Evolutionary conservation across 2,329 filamentous ascomycete species (phyloP).

Genomic region (Dothistroma septosporum): DNA sequence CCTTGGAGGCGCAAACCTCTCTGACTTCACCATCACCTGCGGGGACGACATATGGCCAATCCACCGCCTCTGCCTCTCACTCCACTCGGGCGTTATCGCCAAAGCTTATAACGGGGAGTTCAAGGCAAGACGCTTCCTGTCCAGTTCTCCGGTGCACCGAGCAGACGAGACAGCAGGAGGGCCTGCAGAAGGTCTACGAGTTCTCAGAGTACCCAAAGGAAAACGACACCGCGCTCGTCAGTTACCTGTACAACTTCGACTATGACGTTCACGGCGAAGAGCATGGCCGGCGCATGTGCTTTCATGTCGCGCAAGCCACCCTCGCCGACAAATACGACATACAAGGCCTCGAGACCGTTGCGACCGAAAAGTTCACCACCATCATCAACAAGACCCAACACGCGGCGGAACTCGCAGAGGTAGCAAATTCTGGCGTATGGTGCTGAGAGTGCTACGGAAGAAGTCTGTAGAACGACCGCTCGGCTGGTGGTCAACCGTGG

Average conservation of each 20-base stretch:
- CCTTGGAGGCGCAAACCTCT: constrained; percentile 1
- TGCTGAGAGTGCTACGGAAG: not conserved
- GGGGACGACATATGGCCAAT: constrained; percentile 13
- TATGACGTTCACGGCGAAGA: not conserved
- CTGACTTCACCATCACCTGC: constrained; percentile 22
- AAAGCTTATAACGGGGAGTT: constrained; percentile 12
- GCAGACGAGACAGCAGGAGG: not conserved
- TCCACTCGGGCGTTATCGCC: constrained; percentile 24
- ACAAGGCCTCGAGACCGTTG: not conserved
- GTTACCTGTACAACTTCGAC: not conserved
- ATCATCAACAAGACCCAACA: not conserved
- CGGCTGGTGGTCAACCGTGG: too few relatives aligned
- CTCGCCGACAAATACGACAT: constrained; percentile 7
- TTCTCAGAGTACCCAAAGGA: not conserved
- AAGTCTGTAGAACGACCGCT: not conserved
- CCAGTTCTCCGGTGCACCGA: not conserved
- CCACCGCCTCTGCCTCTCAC: constrained; percentile 22
- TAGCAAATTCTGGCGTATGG: not conserved
- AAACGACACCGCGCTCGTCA: not conserved
- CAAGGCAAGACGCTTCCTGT: constrained; percentile 2
- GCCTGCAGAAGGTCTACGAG: not conserved
- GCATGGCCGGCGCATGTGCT: not conserved
- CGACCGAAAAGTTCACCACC: not conserved
- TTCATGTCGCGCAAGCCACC: not conserved
- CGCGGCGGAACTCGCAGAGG: not conserved